Base-by-base conservation (phyloP, 2,329 filamentous ascomycete species). In the Zasmidium angulare region DNA sequence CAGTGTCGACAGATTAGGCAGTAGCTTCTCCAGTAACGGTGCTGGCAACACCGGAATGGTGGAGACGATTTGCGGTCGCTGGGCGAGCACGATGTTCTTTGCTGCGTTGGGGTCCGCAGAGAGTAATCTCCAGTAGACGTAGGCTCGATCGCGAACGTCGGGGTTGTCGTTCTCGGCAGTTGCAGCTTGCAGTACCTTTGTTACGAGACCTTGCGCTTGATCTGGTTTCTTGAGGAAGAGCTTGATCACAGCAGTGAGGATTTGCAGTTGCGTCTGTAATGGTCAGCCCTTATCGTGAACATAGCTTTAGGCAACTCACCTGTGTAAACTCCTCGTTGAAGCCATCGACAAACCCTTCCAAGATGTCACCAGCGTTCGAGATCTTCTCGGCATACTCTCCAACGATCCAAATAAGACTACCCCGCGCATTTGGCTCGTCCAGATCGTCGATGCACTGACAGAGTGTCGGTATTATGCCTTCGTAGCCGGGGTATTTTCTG, bases 321-420 rank as follows among this genome's bases (percentile, higher is more conserved):
- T 96, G 93, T 54, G 93, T 95, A 72, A 97, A 98, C 75, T 99
- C 95, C 74, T 98, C 95, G 74, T 90, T 89, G 75, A 99, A 98
- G 0, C 87, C 89, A 57, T 98, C 95, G 12, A 97, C 93, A 71
- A 99, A 99, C 19, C 89, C 88, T 54, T 87, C 84, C 60, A 99
- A 77, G 63, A 99, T 98, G 68, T 98, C 91, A 64, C 93, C 92
- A n/a, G 95, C 95, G 69, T 99, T 98, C 78, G 86, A 96, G 71
- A 99, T 99, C 82, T 99, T 99, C 80, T 99, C 95, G 0, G 95
- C 95, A 73, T 99, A 99, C 75, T 99, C 95, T 67, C 95, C 95
- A 4, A 99, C 93, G 67, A 99, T 98, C 95, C 95, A 99, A 71
- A 99, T 98, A 60, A 99, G 80, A 21, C 93, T 89, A 2, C 90